A percentile compares a stretch with the other conserved stretches of the same genome.
These are phyloP conservation scores for Botrytis galanthina DNA, from an alignment of 2,329 filamentous ascomycete species.

Conservation along the genomic window DNA sequence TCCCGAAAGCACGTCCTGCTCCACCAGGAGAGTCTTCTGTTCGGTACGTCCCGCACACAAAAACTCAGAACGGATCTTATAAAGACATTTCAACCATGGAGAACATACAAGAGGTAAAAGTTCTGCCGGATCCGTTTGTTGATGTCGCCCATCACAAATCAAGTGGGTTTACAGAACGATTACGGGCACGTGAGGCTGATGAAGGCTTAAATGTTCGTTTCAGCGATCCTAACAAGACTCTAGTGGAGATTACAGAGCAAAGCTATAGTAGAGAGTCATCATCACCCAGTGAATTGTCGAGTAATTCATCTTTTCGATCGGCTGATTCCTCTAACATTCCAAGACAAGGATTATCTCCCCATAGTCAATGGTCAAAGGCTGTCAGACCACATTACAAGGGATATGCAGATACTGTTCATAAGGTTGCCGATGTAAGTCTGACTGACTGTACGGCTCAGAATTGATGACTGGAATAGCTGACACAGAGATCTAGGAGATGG, in stretches of 20 bases:
- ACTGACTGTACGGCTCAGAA: background rate
- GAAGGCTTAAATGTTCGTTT: constrained; percentile 4
- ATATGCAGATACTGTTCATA: constrained; percentile 31
- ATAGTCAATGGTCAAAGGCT: constrained; percentile 33
- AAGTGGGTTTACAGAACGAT: constrained; percentile 29
- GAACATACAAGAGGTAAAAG: constrained; percentile 26
- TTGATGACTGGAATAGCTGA: constrained; percentile 25
- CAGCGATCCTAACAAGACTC: constrained; percentile 26
- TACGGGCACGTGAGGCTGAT: constrained; percentile 20
- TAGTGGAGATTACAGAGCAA: constrained; percentile 21
- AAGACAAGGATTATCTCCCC: constrained; percentile 20
- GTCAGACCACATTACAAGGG: constrained; percentile 35
- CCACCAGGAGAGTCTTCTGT: constrained; percentile 28
- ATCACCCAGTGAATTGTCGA: constrained; percentile 15
- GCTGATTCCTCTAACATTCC: constrained; percentile 25
- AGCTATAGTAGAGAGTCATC: background rate
- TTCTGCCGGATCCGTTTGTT: constrained; percentile 33
- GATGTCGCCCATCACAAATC: constrained; percentile 22
- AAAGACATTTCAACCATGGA: constrained; percentile 28
- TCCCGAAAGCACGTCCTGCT: constrained; percentile 30
- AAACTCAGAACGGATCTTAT: constrained; percentile 30
- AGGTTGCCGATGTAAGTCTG: constrained; percentile 37
- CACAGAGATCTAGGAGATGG: constrained; percentile 31
- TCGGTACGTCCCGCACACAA: constrained; percentile 36
- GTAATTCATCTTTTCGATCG: constrained; percentile 1